A percentile compares a stretch with the other conserved stretches of the same genome.
phyloP scores from a whole-genome alignment of 306 rosid species.

The Macrotyloma uniflorum region DNA sequence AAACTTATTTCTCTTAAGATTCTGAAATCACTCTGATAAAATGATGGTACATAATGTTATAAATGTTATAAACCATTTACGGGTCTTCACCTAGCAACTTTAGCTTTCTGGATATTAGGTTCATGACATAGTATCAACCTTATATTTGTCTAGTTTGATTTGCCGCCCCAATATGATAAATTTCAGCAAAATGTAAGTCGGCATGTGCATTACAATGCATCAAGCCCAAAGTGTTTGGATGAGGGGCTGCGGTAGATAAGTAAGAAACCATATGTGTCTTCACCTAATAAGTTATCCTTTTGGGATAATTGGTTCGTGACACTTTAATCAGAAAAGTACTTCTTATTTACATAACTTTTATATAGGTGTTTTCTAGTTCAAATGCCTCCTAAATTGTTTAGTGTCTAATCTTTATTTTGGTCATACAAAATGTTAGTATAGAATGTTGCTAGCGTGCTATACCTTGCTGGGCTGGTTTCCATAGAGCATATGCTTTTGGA shows the following conservation, averaged over 20 bases:
- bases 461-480: constrained; percentile 5
- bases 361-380: neutral
- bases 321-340: constrained; percentile 1
- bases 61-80: neutral
- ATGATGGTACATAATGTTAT: neutral
- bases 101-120: neutral
- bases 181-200: neutral
- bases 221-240: neutral
- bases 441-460: constrained; percentile 18
- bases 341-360: neutral
- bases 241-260: neutral
- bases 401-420: constrained; percentile 10
- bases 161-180: neutral
- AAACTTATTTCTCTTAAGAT: neutral
- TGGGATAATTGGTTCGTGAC: neutral
- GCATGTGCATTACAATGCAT: neutral
- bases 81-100: neutral
- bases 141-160: neutral
- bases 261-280: neutral
- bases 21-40: neutral
- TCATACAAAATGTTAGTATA: neutral
- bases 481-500: neutral
- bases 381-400: neutral
- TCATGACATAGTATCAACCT: neutral
- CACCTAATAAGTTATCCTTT: neutral